Percentiles rank a stretch among this genome's conserved stretches.
phyloP scores from a whole-genome alignment of 2,329 filamentous ascomycete species.

The Periconia sp. region DNA sequence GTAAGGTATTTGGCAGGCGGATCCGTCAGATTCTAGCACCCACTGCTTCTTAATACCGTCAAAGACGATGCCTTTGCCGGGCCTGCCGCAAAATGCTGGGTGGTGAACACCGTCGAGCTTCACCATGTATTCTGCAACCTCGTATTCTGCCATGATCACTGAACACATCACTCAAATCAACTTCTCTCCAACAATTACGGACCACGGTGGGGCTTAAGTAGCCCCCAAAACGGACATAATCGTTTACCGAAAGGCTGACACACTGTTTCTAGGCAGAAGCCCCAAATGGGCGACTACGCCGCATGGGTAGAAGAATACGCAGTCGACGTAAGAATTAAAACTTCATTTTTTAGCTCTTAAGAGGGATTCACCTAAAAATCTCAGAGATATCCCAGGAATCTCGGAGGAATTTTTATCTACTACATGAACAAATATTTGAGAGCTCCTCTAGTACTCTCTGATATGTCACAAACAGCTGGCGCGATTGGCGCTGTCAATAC shows the following conservation, averaged over 20 bases:
- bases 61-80: slow-evolving; percentile 2
- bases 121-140: slow-evolving; percentile 6
- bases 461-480: neutral
- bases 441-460: too few relatives aligned
- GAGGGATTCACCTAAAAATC: too few relatives aligned
- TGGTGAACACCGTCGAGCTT: slow-evolving; percentile 1
- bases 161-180: neutral
- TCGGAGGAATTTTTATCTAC: too few relatives aligned
- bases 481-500: neutral
- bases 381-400: too few relatives aligned
- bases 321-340: too few relatives aligned
- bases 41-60: slow-evolving; percentile 1
- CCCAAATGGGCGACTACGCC: too few relatives aligned
- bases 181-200: neutral
- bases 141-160: neutral
- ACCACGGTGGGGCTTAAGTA: neutral
- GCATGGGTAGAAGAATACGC: too few relatives aligned
- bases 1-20: neutral
- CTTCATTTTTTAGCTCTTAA: too few relatives aligned
- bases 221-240: too few relatives aligned
- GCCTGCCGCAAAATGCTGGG: slow-evolving; percentile 1
- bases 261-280: too few relatives aligned
- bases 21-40: slow-evolving; percentile 1
- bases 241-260: too few relatives aligned
- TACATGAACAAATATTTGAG: too few relatives aligned